phyloP scores from a whole-genome alignment of 106 monocot genomes.

The Phalaenopsis equestris region DNA sequence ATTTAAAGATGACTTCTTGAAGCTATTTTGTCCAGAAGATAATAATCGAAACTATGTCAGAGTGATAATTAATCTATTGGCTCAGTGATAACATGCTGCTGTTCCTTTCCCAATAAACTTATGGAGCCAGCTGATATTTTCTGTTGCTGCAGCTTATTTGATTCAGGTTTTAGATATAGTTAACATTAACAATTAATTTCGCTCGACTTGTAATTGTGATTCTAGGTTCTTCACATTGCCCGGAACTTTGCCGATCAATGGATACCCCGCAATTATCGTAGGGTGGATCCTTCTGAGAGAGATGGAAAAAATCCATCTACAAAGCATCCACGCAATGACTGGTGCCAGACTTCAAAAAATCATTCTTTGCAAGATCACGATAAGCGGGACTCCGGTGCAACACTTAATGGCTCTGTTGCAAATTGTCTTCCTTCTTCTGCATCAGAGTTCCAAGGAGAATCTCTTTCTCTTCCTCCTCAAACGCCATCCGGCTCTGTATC shows the following conservation, averaged over 20 bases:
- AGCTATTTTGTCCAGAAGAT: too few relatives aligned
- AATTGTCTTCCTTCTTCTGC: conserved; percentile 3
- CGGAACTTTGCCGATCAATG: conserved; percentile 66
- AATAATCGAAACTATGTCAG: too few relatives aligned
- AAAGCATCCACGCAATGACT: conserved; percentile 8
- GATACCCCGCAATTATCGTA: conserved; percentile 41
- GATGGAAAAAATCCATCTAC: conserved; percentile 13
- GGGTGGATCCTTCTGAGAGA: conserved; percentile 27
- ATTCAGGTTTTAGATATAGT: neutral
- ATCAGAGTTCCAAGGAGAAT: conserved; percentile 8
- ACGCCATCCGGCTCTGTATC: conserved; percentile 7
- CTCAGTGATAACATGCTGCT: neutral
- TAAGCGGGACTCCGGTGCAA: neutral
- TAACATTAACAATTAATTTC: neutral
- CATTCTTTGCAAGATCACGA: conserved; percentile 14
- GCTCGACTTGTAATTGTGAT: neutral
- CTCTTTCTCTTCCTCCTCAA: conserved; percentile 6
- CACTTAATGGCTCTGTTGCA: neutral
- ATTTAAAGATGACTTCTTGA: neutral
- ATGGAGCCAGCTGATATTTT: neutral
- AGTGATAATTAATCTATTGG: neutral
- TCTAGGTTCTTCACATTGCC: conserved; percentile 78
- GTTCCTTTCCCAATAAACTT: neutral
- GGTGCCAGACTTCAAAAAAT: conserved; percentile 15
- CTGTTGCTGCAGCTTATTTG: neutral